phyloP scores from a whole-genome alignment of 108 stramenopile genomes.

The Pseudonitzschia pungens region DNA sequence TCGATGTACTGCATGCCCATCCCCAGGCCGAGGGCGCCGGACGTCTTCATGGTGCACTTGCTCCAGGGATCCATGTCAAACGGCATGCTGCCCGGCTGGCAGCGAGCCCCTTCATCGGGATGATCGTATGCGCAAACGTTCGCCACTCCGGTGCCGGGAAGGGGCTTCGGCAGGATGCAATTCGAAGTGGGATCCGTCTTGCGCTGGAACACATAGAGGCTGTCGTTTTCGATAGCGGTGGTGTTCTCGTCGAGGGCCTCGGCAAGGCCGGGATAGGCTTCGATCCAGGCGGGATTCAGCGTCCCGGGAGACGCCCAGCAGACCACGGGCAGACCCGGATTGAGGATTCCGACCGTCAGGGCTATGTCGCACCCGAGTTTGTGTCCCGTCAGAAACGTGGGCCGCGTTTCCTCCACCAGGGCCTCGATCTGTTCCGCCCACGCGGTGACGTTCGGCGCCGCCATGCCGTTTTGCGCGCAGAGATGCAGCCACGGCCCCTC shows the following conservation, averaged over 20 bases:
- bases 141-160: background rate
- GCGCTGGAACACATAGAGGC: background rate
- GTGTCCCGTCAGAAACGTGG: conserved; percentile 13
- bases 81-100: background rate
- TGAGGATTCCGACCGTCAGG: background rate
- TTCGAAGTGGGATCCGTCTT: background rate
- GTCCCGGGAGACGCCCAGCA: background rate
- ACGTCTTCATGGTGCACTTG: background rate
- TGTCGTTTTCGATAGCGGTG: background rate
- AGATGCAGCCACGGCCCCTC: background rate
- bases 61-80: background rate
- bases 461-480: background rate
- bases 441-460: background rate
- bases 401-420: conserved; percentile 8
- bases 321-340: background rate
- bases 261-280: background rate
- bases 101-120: background rate
- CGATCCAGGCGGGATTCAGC: background rate
- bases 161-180: background rate
- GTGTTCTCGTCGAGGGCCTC: background rate
- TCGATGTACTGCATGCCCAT: background rate
- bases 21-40: background rate
- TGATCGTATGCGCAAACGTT: background rate
- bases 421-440: conserved; percentile 9
- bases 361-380: conserved; percentile 9